Evolutionary conservation across 352 stramenopile genomes (phyloP).

Genomic region (Pythium periplocum): DNA sequence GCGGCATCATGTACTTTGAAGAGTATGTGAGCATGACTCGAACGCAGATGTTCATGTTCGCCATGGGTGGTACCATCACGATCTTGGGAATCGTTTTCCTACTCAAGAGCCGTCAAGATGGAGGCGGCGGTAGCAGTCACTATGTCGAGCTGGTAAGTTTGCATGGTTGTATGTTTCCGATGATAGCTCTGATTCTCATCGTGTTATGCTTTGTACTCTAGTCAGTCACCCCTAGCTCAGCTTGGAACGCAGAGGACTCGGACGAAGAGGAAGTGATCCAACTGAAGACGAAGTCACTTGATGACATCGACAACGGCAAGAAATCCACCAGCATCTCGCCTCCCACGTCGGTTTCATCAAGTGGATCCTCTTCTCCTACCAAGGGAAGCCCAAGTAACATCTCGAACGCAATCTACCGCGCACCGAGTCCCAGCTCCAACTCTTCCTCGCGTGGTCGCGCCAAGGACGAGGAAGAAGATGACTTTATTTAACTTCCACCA

Average conservation of each 20-base stretch:
- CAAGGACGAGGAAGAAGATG: constrained; percentile 47
- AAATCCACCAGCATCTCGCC: constrained; percentile 24
- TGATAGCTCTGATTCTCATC: constrained; percentile 2
- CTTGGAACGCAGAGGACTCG: constrained; percentile 76
- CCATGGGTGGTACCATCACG: constrained; percentile 63
- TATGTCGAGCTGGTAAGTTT: constrained; percentile 72
- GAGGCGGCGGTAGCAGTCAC: constrained; percentile 22
- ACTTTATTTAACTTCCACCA: constrained; percentile 59
- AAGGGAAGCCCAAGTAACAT: constrained; percentile 23
- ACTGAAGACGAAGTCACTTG: constrained; percentile 34
- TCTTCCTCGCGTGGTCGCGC: constrained; percentile 17
- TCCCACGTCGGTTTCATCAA: constrained; percentile 21
- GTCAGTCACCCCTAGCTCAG: constrained; percentile 70
- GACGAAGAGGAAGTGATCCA: constrained; percentile 78
- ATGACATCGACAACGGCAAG: constrained; percentile 13
- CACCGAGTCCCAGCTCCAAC: constrained; percentile 16
- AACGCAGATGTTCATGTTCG: constrained; percentile 78
- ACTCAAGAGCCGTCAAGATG: constrained; percentile 49
- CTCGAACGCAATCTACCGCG: constrained; percentile 37
- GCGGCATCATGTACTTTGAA: constrained; percentile 91
- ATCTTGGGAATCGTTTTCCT: constrained; percentile 75
- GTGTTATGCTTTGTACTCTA: constrained; percentile 15
- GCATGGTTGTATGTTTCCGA: constrained; percentile 1
- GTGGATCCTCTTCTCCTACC: constrained; percentile 13
- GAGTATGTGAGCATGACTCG: constrained; percentile 85